Base-by-base conservation (phyloP, 768 basidiomycete species). In the Tulasnella sp. region DNA sequence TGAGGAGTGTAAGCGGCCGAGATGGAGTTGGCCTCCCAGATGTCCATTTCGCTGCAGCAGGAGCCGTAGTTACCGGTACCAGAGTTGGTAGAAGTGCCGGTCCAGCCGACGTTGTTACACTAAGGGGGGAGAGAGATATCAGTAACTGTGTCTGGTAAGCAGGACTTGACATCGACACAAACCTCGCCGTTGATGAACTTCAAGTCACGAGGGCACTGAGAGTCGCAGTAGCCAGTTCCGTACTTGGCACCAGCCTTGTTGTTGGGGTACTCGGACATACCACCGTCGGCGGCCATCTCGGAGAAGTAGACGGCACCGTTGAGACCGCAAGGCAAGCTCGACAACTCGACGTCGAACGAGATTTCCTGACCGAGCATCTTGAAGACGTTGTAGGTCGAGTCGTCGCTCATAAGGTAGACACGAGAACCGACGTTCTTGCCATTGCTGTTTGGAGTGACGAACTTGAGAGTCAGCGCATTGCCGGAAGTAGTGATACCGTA, bases 151-250 rank as follows among this genome's bases (percentile, higher is more conserved):
- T 4, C n/a, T 31, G 8, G 64, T 19, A 22, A 36, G 64, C 7
- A 29, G 17, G 52, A 49, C 52, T 2, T 64, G 6, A 29, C 4
- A 29, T 6, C 58, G 14, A n/a, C 15, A 83, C 85, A 76, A 70
- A 86, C 88, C 82, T 83, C 81, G 78, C 88, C 88, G 81, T 86
- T 84, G 80, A 89, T 89, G 83, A 88, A 89, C 83, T 89, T 89
- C 83, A 89, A 82, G 80, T 88, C 88, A 45, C 84, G 84, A 1
- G 88, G 87, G 83, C 88, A 89, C 81, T 89, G 88, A 29, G 89
- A 85, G 81, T 90, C 89, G 81, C 89, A 89, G 83, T 90, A 90
- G 15, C 89, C 89, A n/a, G 88, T 88, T 67, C 88, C 88, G 82
- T 86, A 90, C 81, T 87, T 85, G 80, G 88, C 87, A 79, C 87